These are phyloP conservation scores for Pythium aquatile DNA, from an alignment of 352 stramenopile species.

Conservation along the genomic window DNA sequence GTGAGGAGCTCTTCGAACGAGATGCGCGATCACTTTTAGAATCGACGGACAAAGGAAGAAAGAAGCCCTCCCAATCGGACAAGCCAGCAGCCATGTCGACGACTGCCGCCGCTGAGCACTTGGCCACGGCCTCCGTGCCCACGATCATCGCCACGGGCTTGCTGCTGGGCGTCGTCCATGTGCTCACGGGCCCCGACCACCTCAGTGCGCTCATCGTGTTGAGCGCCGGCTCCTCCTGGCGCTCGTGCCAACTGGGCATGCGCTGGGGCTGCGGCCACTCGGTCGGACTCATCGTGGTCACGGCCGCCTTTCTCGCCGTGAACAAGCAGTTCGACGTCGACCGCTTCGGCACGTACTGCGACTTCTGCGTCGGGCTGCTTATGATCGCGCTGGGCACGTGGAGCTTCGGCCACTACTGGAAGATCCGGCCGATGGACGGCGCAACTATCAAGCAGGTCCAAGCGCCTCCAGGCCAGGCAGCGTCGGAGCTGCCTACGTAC, in stretches of 20 bases:
- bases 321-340: slow-evolving; percentile 44
- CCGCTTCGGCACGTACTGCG: slow-evolving; percentile 45
- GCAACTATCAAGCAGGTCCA: not conserved
- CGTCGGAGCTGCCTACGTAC: slow-evolving; percentile 1
- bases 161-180: slow-evolving; percentile 45
- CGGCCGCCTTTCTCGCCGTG: slow-evolving; percentile 49
- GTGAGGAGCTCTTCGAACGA: slow-evolving; percentile 2
- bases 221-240: slow-evolving; percentile 61
- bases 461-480: not conserved
- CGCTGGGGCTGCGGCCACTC: slow-evolving; percentile 86
- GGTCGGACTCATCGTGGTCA: slow-evolving; percentile 71
- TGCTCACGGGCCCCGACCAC: slow-evolving; percentile 77
- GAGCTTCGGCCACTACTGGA: slow-evolving; percentile 40
- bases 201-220: slow-evolving; percentile 83
- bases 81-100: slow-evolving; percentile 7
- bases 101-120: slow-evolving; percentile 13
- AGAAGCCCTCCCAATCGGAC: not conserved
- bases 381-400: slow-evolving; percentile 53
- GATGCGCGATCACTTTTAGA: slow-evolving; percentile 12
- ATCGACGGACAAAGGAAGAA: not conserved
- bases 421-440: slow-evolving; percentile 26
- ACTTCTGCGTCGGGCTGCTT: slow-evolving; percentile 52
- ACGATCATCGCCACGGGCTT: slow-evolving; percentile 48
- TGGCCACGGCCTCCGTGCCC: slow-evolving; percentile 26
- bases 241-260: slow-evolving; percentile 73